A percentile compares a stretch with the other conserved stretches of the same genome.
These are phyloP conservation scores for Hanseniaspora guilliermondii DNA, from an alignment of 805 yeast species.

Conservation along the genomic window DNA sequence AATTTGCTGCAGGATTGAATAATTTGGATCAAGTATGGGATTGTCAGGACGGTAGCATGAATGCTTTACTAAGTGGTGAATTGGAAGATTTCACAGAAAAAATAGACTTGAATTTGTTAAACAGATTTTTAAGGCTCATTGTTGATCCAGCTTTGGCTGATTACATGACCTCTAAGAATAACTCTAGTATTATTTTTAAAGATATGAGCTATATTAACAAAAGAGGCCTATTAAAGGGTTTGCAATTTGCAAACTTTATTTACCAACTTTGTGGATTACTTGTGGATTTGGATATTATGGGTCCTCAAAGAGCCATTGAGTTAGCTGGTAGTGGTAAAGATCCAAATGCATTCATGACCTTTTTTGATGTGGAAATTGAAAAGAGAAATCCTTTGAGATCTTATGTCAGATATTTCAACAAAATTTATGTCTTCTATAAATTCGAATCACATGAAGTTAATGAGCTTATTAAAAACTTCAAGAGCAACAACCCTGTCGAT, in stretches of 20 bases:
- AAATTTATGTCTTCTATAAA: constrained; percentile 64
- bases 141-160: constrained; percentile 89
- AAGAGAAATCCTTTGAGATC: constrained; percentile 61
- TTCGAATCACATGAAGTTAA: constrained; percentile 62
- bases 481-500: constrained; percentile 76
- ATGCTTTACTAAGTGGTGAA: constrained; percentile 72
- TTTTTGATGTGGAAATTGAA: constrained; percentile 46
- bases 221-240: constrained; percentile 75
- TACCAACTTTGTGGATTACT: constrained; percentile 82
- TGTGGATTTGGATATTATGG: constrained; percentile 68
- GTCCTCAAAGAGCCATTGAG: constrained; percentile 76
- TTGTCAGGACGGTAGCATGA: constrained; percentile 55
- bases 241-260: constrained; percentile 81
- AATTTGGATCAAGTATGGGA: constrained; percentile 73
- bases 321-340: constrained; percentile 63
- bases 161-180: constrained; percentile 83
- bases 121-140: constrained; percentile 64
- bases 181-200: constrained; percentile 67
- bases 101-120: constrained; percentile 75
- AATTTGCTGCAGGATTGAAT: constrained; percentile 88
- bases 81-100: constrained; percentile 66
- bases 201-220: constrained; percentile 92
- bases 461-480: constrained; percentile 60
- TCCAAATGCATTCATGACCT: constrained; percentile 73
- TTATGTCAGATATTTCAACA: constrained; percentile 74